A percentile compares a stretch with the other conserved stretches of the same genome.
phyloP scores from a whole-genome alignment of 306 rosid species.

The Amphicarpaea edgeworthii region DNA sequence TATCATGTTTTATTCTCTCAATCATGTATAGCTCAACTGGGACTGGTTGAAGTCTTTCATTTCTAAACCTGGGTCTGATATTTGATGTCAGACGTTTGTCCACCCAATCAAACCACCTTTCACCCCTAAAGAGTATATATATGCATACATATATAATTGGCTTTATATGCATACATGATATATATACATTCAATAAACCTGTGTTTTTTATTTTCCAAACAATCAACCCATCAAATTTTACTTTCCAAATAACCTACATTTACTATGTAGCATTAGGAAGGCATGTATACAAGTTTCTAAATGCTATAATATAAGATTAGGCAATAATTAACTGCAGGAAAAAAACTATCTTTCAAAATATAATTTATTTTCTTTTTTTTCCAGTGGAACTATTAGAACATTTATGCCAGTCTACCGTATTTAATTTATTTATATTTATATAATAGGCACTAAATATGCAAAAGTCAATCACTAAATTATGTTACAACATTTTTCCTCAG shows the following conservation, averaged over 20 bases:
- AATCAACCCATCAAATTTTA: neutral
- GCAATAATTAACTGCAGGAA: neutral
- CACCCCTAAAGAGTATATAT: neutral
- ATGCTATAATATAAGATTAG: neutral
- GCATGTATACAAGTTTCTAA: neutral
- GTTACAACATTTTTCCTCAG: neutral
- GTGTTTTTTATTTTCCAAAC: neutral
- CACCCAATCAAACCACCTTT: neutral
- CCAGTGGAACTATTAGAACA: neutral
- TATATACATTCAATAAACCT: neutral
- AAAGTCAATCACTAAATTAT: neutral
- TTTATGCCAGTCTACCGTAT: neutral
- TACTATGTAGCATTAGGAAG: neutral
- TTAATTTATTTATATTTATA: conserved; percentile 26
- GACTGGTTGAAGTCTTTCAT: neutral
- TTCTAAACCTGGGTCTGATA: conserved; percentile 19
- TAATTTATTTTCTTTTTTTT: neutral
- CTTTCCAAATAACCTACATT: neutral
- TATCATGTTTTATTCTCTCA: neutral
- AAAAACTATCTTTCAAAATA: neutral
- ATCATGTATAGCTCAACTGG: neutral
- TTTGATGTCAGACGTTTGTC: neutral
- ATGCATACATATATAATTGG: neutral
- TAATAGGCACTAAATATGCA: neutral
- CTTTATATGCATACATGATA: neutral